Evolutionary conservation across 2,329 filamentous ascomycete species (phyloP), one percentile per base, ranked within the genome.

Genomic region (Ophiobolus disseminans): DNA sequence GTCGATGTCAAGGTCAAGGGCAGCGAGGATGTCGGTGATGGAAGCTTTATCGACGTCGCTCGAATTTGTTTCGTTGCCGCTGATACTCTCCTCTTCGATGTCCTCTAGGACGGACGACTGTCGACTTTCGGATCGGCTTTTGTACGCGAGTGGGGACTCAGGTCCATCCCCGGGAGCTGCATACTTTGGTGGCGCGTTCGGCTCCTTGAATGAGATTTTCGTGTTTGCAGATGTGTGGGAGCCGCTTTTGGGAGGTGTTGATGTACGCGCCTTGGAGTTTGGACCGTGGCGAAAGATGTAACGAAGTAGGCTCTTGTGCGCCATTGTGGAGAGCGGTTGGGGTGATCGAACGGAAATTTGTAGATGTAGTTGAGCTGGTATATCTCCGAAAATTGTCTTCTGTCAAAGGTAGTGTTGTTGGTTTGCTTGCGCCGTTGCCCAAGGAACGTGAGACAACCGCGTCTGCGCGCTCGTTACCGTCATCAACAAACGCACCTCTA

Each of bases 251-350:
- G 22, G 9, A 9, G 22, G 31, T 36, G 25, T 23, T 26, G 45
- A 32, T 32, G 7, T 7, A 16, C 20, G 31, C 21, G 40, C 11
- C 22, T 19, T 53, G 2, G 21, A 14, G 13, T 53, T 35, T 4
- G 44, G 10, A 7, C 45, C 38, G 14, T 57, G 46, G 19, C 53
- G 57, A 35, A 63, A 62, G 21, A 60, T 47, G 31, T 57, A 53
- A 17, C 53, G 58, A 2, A 63, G 35, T 1, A 62, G 40, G 16
- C 8, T 55, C 17, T 35, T 40, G 2, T 30, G 45, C 10, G 50
- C 28, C 53, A 59, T 58, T 5, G 10, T 32, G 11, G 11, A 11
- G 23, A 6, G 11, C 23, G 6, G 7, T 26, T 26, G 23, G 23
- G 11, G n/a, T n/a, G n/a, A n/a, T n/a, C n/a, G n/a, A n/a, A n/a